Percentiles rank a stretch among this genome's conserved stretches.
These are phyloP conservation scores for Candida methanosorbosa DNA, from an alignment of 805 yeast genomes.

Conservation along the genomic window DNA sequence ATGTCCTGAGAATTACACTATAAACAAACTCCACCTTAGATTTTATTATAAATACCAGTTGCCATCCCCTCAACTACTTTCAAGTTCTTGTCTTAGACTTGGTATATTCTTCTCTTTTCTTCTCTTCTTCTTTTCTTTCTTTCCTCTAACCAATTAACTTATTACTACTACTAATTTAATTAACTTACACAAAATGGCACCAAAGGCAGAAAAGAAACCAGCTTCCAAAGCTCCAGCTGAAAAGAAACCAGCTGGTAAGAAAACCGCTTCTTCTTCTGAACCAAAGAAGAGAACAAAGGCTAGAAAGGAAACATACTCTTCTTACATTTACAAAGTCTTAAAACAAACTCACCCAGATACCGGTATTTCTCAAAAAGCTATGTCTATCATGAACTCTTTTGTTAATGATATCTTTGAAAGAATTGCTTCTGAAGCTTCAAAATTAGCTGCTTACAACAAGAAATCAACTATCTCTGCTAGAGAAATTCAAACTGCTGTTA, in stretches of 20 bases:
- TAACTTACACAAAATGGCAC: slow-evolving; percentile 43
- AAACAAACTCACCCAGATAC: slow-evolving; percentile 99
- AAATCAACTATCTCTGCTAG: slow-evolving; percentile 96
- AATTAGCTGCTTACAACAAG: slow-evolving; percentile 97
- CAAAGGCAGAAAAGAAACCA: slow-evolving; percentile 52
- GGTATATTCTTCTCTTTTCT: background rate
- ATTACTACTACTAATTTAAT: background rate
- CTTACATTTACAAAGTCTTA: slow-evolving; percentile 96
- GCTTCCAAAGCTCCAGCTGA: slow-evolving; percentile 98
- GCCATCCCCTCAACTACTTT: too few species aligned
- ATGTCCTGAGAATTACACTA: too few species aligned
- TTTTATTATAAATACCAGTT: too few species aligned
- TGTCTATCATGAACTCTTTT: slow-evolving; percentile 98
- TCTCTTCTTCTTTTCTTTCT: background rate
- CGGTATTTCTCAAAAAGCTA: slow-evolving; percentile 97
- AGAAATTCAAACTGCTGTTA: slow-evolving; percentile 97
- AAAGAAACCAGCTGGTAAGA: slow-evolving; percentile 88
- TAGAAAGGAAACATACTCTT: slow-evolving; percentile 97
- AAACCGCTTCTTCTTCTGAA: slow-evolving; percentile 75
- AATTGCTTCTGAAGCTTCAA: slow-evolving; percentile 96
- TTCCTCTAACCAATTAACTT: background rate
- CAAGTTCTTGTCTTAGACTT: too few species aligned
- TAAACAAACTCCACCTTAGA: slow-evolving; percentile 1
- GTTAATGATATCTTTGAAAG: slow-evolving; percentile 98
- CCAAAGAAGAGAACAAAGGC: slow-evolving; percentile 89